Percentiles rank a stretch among this genome's conserved stretches.
Evolutionary conservation across 176 grass and related monocot genomes (phyloP).

Genomic region (Zizania latifolia): DNA sequence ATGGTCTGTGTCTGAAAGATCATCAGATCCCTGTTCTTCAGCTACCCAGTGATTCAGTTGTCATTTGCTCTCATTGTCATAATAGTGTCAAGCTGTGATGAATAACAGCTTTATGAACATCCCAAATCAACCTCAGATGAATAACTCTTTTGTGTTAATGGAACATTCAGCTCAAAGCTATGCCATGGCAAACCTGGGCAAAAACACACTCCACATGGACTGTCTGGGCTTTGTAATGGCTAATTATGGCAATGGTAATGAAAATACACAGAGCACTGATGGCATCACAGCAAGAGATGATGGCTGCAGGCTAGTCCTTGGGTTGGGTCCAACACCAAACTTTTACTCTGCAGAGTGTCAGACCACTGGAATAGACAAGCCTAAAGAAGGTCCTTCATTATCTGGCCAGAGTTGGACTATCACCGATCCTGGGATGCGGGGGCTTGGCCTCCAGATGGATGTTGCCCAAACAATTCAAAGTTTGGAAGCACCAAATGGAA

Average conservation of each 20-base stretch:
- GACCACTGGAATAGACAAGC: background rate
- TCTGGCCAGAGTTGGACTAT: conserved; percentile 29
- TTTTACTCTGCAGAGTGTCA: conserved; percentile 44
- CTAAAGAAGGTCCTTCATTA: conserved; percentile 35
- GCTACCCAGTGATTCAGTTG: background rate
- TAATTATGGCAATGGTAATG: conserved; percentile 11
- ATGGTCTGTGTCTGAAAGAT: conserved; percentile 24
- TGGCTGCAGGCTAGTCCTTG: conserved; percentile 60
- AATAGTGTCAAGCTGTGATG: conserved; percentile 21
- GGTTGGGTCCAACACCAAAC: conserved; percentile 72
- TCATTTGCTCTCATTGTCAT: background rate
- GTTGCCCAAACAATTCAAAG: conserved; percentile 26
- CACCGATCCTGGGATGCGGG: conserved; percentile 41
- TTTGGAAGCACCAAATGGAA: conserved; percentile 22
- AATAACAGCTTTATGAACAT: conserved; percentile 25
- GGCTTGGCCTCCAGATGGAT: conserved; percentile 45
- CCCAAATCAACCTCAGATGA: conserved; percentile 22
- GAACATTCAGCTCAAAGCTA: conserved; percentile 23
- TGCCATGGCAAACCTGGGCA: conserved; percentile 31
- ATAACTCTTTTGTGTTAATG: conserved; percentile 19
- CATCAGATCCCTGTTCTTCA: background rate
- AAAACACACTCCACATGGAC: conserved; percentile 39
- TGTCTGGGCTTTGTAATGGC: conserved; percentile 25
- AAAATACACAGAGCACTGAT: conserved; percentile 15
- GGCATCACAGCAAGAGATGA: conserved; percentile 45